phyloP scores from a whole-genome alignment of 257 asterid species.

The Scutellaria barbata region DNA sequence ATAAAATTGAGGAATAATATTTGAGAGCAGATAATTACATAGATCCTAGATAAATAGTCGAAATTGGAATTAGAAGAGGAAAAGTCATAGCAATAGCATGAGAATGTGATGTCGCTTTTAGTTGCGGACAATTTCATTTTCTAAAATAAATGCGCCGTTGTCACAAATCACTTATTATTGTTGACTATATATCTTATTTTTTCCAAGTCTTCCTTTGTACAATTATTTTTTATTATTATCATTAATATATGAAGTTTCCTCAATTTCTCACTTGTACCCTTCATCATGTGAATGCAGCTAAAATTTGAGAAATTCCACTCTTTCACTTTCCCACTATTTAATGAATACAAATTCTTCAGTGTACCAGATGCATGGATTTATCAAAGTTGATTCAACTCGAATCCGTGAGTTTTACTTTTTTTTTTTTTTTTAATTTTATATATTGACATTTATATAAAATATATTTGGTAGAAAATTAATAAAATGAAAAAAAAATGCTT shows the following conservation, averaged over 20 bases:
- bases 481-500: no score
- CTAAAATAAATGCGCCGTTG: not conserved
- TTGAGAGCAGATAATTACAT: no score
- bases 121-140: not conserved
- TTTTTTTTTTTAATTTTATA: no score
- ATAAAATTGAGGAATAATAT: no score
- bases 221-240: not conserved
- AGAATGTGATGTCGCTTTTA: not conserved
- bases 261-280: slow-evolving; percentile 15
- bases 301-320: not conserved
- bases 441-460: no score
- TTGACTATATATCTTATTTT: slow-evolving; percentile 17
- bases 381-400: no score
- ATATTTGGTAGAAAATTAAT: no score
- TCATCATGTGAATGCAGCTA: slow-evolving; percentile 26
- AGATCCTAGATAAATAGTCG: no score
- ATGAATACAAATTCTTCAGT: no score
- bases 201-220: slow-evolving; percentile 25
- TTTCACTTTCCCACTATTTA: no score
- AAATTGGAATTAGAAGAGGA: not conserved
- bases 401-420: no score
- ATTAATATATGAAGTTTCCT: slow-evolving; percentile 26
- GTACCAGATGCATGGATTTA: no score
- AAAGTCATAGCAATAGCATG: not conserved
- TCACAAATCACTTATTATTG: slow-evolving; percentile 5